Base-by-base conservation (phyloP, 345 rosid genomes). In the Microcos paniculata region DNA sequence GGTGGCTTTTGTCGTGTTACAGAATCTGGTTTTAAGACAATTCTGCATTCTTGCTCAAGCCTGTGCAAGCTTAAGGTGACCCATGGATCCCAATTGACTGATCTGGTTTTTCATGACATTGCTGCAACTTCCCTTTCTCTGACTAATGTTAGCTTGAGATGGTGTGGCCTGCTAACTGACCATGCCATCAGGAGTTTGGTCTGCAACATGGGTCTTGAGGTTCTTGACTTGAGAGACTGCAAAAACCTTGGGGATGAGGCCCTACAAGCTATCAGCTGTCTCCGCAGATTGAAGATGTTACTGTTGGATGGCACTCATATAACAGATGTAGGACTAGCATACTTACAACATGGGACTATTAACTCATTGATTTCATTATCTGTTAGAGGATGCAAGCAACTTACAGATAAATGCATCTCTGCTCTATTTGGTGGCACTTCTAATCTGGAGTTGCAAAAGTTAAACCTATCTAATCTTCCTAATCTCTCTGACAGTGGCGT, bases 1-100 rank as follows among this genome's bases (percentile, higher is more conserved):
- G 94, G 92, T 65, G 99, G 98, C 33, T 95, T 95, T 78, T 90
- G 93, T 56, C 95, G 95, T 21, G 99, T 95, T 46, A 92, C 97
- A 4, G 99, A 92, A 58, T 72, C 96, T 3, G 98, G 99, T 77
- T 91, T 91, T 85, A 89, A 87, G 79, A 91, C 97, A 28, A 78
- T 95, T 63, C 82, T 92, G 77, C 99, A 95, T 73, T 89, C 98
- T n/a, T 91, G 99, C 75, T 82, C 89, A 18, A 87, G 83, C 73
- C 89, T 95, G 67, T 84, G 81, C 87, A 91, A 87, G 87, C 94
- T 95, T 45, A 81, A 83, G 82, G 87, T 95, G 24, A 89, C 88
- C 74, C 89, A 86, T 78, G 99, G 97, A 53, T 79, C 80, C n/a
- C 90, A 88, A 38, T 78, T 95, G 45, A 92, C 99, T 1, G 90